Evolutionary conservation across 495 filamentous ascomycete genomes (phyloP).

Genomic region (Penicillium lividum): DNA sequence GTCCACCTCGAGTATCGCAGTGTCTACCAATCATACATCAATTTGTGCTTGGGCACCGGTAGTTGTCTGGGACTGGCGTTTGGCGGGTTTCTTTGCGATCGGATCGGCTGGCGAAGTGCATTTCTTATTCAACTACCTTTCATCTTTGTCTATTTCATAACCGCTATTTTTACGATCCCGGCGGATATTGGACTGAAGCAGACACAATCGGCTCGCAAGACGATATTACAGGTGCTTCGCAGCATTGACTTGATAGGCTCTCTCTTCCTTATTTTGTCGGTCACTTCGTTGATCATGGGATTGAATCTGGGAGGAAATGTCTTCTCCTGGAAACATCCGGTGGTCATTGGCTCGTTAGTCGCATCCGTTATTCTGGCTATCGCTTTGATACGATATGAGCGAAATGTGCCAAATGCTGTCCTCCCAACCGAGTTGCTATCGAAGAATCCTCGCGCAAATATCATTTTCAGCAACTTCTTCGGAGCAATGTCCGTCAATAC

Average conservation of each 20-base stretch:
- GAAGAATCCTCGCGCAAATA: slow-evolving; percentile 59
- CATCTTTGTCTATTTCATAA: slow-evolving; percentile 59
- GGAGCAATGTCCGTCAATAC: slow-evolving; percentile 63
- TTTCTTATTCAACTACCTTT: slow-evolving; percentile 68
- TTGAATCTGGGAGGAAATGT: slow-evolving; percentile 80
- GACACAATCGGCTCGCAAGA: slow-evolving; percentile 46
- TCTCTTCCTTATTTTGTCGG: slow-evolving; percentile 59
- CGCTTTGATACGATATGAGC: slow-evolving; percentile 64
- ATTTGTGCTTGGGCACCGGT: slow-evolving; percentile 64
- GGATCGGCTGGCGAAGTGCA: slow-evolving; percentile 73
- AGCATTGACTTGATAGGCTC: slow-evolving; percentile 71
- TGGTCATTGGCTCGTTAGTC: slow-evolving; percentile 63
- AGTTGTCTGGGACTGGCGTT: slow-evolving; percentile 68
- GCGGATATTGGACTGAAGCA: slow-evolving; percentile 55
- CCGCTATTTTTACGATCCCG: slow-evolving; percentile 60
- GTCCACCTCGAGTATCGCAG: slow-evolving; percentile 75
- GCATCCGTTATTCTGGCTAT: slow-evolving; percentile 56
- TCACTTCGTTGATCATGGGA: slow-evolving; percentile 70
- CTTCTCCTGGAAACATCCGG: slow-evolving; percentile 68
- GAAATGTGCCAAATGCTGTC: slow-evolving; percentile 60
- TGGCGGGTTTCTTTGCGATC: slow-evolving; percentile 73
- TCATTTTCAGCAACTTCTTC: slow-evolving; percentile 73
- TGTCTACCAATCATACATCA: slow-evolving; percentile 75
- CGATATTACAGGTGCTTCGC: slow-evolving; percentile 57
- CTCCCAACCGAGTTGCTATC: slow-evolving; percentile 68